phyloP scores from a whole-genome alignment of 108 stramenopile genomes.

The Seminavis robusta region DNA sequence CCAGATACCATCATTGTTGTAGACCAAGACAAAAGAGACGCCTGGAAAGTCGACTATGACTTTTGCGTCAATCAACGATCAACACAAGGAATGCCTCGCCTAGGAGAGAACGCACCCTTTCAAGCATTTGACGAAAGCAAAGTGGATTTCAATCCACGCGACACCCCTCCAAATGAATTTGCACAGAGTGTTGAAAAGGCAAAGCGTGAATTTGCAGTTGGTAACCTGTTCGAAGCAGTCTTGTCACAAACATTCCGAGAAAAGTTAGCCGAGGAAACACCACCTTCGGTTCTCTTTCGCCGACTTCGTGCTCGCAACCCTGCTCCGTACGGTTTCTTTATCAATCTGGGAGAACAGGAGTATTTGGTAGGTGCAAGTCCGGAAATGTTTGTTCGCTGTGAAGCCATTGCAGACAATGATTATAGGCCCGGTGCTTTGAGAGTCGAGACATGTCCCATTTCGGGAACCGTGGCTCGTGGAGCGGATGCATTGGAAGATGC shows the following conservation, averaged over 20 bases:
- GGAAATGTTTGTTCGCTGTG: constrained; percentile 98
- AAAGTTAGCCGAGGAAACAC: constrained; percentile 53
- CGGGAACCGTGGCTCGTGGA: constrained; percentile 97
- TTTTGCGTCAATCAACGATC: constrained; percentile 75
- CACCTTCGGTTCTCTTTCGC: constrained; percentile 86
- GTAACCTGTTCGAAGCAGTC: constrained; percentile 96
- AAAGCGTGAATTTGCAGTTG: constrained; percentile 91
- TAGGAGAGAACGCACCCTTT: constrained; percentile 47
- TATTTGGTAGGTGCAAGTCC: constrained; percentile 97
- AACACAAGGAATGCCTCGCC: constrained; percentile 81
- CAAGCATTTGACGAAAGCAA: constrained; percentile 44
- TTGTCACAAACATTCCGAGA: constrained; percentile 92
- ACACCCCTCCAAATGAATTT: constrained; percentile 85
- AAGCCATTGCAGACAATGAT: constrained; percentile 79
- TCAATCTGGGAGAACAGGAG: constrained; percentile 93
- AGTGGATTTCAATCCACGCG: constrained; percentile 55
- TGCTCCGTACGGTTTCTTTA: constrained; percentile 96
- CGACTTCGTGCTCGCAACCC: constrained; percentile 88
- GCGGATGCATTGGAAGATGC: constrained; percentile 98
- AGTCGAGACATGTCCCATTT: constrained; percentile 98
- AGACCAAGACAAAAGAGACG: constrained; percentile 89
- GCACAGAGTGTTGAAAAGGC: constrained; percentile 83
- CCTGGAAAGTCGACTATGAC: constrained; percentile 91
- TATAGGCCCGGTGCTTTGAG: constrained; percentile 81
- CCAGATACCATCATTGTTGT: constrained; percentile 93